Base-by-base conservation (phyloP, 345 rosid species). In the Pugionium dolabratum region DNA sequence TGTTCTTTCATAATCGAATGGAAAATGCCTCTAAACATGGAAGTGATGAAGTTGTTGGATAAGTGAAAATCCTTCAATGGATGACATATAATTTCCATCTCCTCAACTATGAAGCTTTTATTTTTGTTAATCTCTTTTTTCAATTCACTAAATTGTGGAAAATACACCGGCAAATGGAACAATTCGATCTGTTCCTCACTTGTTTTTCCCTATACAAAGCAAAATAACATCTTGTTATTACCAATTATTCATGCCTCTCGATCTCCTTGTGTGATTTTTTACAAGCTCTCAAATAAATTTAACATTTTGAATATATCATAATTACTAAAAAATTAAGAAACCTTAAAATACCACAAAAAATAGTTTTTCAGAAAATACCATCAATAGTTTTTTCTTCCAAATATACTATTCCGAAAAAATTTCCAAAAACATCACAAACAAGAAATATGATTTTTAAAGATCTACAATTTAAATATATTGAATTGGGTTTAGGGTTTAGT, bases 11-110 rank as follows among this genome's bases (percentile, higher is more conserved):
- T 30, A 4, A 52, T 9, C 7, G 51, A 8, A 41, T 0, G 0
- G 26, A 41, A 6, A 53, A 51, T 11, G 1, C 51, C 69, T 41
- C 60, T 18, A 53, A 41, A 52, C 60, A 18, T 65, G 31, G 69
- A 52, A 31, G 2, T 26, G 9, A 43, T 5, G 0, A 65, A 40
- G 6, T 40, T 6, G 4, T 18, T 53, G 6, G 32, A 2, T 50
- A 65, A 27, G 1, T 25, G 47, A 7, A 3, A 36, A 26, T 9
- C 34, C 10, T 45, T 42, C 42, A 25, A 7, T 7, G 54, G 54
- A 33, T 46, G 54, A 1, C 26, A 9, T 61, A 46, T 1, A 7
- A 0, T 49, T 9, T 66, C 71, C 53, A 66, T 54, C 7, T 5
- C 25, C 62, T 44, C 71, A 8, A 66, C 26, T 1, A 2, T 33